Conservation (phyloP, 139 green algal genomes). For the Haematococcus sp. region DNA sequence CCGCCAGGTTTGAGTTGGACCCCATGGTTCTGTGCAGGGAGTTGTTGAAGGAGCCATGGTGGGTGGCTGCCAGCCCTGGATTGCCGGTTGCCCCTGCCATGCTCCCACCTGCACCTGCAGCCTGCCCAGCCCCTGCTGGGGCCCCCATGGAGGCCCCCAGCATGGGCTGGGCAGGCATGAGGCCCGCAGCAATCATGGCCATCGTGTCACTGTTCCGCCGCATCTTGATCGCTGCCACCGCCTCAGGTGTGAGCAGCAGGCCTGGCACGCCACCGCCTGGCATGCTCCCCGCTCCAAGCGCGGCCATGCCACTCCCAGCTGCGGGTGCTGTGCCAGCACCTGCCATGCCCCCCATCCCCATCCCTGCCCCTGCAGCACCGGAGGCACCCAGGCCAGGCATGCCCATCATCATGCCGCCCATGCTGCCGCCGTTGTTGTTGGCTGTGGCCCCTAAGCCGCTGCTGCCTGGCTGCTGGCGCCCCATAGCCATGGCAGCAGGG, state of each 20-base stretch:
- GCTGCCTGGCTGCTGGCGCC: background rate
- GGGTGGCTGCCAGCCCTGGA: too few species aligned
- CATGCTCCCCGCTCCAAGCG: too few species aligned
- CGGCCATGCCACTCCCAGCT: background rate
- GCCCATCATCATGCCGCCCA: too few species aligned
- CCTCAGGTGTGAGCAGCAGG: background rate
- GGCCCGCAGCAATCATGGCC: background rate
- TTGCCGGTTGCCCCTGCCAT: too few species aligned
- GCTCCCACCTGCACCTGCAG: too few species aligned
- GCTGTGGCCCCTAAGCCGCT: background rate
- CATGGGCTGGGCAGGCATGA: background rate
- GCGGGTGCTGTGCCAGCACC: background rate
- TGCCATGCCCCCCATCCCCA: background rate
- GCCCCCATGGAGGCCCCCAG: too few species aligned
- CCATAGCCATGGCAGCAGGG: background rate
- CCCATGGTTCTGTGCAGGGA: too few species aligned
- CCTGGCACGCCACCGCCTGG: background rate
- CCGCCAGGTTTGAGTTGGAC: too few species aligned
- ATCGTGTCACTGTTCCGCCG: slow-evolving; percentile 1
- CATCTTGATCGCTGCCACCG: background rate
- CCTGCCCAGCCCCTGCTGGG: too few species aligned
- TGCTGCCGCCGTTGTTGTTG: background rate
- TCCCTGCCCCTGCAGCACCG: background rate
- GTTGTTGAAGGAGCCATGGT: too few species aligned
- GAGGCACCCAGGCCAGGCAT: background rate